Evolutionary conservation across 1,284 basidiomycete genomes (phyloP), one percentile per base, ranked within the genome.

Genomic region (Rugosomyces carneus): DNA sequence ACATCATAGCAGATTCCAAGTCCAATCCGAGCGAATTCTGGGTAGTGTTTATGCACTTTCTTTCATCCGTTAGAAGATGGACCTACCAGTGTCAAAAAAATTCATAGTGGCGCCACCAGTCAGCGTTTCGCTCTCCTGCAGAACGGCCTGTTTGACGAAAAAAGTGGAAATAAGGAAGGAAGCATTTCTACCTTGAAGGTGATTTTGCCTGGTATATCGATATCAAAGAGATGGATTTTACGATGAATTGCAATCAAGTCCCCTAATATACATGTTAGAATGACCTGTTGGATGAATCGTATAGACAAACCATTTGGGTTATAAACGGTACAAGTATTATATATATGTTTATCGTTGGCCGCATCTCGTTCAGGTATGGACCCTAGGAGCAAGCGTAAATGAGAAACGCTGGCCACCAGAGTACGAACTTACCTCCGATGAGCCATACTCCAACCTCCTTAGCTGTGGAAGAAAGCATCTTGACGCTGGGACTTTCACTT

Each of bases 191-290:
- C 93, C 73, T 95, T 95, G 80, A 99, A 99, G 3, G 72, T 93
- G 66, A 99, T 97, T 64, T 91, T 87, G 15, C 95, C 95, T 0
- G 93, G 93, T 45, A 98, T 95, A 62, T 99, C 91, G 51, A 99
- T 98, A 64, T 99, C 95, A 61, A 99, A 99, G 7, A 99, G 72
- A 61, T 99, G 96, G 1, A 99, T 79, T 66, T 99, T 98, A 44
- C 95, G 82, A 64, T 98, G 92, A 29, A 81, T 81, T 0, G 89
- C 87, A 21, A 99, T 81, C 34, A 98, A 76, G 42, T 88, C 80
- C 10, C 91, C 91, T 91, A 52, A 5, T 16, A 16, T 4, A 3
- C 31, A 16, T 34, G 4, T 34, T 15, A 16, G 8, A n/a, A 34
- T 34, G 4, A 16, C 13, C n/a, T 5, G 13, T 13, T 29, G 23